These are phyloP conservation scores for Elaeagnus macrophylla DNA, from an alignment of 306 rosid genomes.

Conservation along the genomic window DNA sequence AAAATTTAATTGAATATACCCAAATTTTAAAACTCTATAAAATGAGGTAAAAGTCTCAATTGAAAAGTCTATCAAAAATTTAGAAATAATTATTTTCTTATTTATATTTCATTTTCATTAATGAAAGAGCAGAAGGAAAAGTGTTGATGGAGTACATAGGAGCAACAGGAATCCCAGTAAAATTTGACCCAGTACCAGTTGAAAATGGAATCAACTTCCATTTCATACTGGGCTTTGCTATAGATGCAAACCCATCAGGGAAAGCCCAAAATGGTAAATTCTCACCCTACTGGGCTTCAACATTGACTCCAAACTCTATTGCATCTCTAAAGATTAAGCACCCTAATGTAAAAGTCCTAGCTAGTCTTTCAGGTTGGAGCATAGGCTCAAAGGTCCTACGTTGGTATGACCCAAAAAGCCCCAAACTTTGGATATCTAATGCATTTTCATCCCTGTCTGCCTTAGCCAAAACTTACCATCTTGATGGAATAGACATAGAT, in stretches of 20 bases:
- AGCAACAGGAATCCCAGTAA: conserved; percentile 36
- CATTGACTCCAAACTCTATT: conserved; percentile 32
- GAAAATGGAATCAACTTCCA: conserved; percentile 32
- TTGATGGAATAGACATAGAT: conserved; percentile 49
- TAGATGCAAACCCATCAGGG: conserved; percentile 36
- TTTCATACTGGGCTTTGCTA: conserved; percentile 43
- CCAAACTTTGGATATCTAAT: conserved; percentile 34
- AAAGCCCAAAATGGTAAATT: conserved; percentile 36
- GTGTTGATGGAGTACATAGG: conserved; percentile 62
- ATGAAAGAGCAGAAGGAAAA: conserved; percentile 33
- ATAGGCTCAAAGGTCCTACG: conserved; percentile 23
- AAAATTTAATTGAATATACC: no score
- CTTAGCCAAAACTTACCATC: conserved; percentile 24
- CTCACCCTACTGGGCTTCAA: conserved; percentile 33
- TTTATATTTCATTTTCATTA: not conserved
- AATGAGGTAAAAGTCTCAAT: no score
- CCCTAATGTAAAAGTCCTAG: conserved; percentile 37
- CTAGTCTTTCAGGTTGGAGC: conserved; percentile 54
- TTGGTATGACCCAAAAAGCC: conserved; percentile 38
- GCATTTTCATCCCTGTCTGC: conserved; percentile 39
- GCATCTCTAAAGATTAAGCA: conserved; percentile 24
- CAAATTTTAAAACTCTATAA: no score
- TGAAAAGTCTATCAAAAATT: no score
- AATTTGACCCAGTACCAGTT: conserved; percentile 29
- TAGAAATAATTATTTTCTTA: no score